A percentile compares a stretch with the other conserved stretches of the same genome.
phyloP scores from a whole-genome alignment of 192 early-diverging fungal species.

The Coemansia sp. region DNA sequence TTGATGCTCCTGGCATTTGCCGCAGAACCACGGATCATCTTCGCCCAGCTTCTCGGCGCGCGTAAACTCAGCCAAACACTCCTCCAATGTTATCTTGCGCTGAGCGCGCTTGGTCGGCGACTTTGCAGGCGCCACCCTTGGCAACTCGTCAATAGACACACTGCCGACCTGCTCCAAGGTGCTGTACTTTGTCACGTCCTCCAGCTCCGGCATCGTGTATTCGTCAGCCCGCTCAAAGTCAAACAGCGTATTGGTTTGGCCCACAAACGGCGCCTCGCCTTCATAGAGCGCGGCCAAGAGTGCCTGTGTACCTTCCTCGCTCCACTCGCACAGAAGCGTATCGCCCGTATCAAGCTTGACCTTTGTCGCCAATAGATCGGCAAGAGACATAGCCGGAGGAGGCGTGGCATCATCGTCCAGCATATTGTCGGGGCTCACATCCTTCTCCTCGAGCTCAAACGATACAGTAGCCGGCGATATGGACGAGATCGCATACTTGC shows the following conservation, averaged over 20 bases:
- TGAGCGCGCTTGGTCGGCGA: constrained; percentile 1
- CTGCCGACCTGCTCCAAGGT: constrained; percentile 9
- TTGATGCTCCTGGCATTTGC: constrained; percentile 72
- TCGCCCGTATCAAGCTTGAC: constrained; percentile 39
- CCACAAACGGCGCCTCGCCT: neutral
- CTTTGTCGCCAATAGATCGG: constrained; percentile 12
- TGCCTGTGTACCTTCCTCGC: constrained; percentile 18
- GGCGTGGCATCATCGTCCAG: neutral
- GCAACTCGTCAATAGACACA: constrained; percentile 2
- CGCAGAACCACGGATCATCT: constrained; percentile 80
- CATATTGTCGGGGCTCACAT: neutral
- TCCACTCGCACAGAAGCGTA: constrained; percentile 51
- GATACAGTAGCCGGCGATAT: neutral
- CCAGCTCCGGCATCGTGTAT: constrained; percentile 39
- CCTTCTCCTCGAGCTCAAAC: neutral
- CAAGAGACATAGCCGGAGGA: neutral
- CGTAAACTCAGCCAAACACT: constrained; percentile 75
- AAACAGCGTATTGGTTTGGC: constrained; percentile 15
- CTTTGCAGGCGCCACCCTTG: constrained; percentile 6
- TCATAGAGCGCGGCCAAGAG: constrained; percentile 25
- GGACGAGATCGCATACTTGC: neutral
- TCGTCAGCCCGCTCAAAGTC: constrained; percentile 31
- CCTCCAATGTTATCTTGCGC: constrained; percentile 57
- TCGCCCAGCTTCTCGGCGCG: constrained; percentile 73
- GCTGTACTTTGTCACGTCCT: constrained; percentile 35